Evolutionary conservation across 2,329 filamentous ascomycete genomes (phyloP), one percentile per base, ranked within the genome.

Genomic region (Penicillium sp.): DNA sequence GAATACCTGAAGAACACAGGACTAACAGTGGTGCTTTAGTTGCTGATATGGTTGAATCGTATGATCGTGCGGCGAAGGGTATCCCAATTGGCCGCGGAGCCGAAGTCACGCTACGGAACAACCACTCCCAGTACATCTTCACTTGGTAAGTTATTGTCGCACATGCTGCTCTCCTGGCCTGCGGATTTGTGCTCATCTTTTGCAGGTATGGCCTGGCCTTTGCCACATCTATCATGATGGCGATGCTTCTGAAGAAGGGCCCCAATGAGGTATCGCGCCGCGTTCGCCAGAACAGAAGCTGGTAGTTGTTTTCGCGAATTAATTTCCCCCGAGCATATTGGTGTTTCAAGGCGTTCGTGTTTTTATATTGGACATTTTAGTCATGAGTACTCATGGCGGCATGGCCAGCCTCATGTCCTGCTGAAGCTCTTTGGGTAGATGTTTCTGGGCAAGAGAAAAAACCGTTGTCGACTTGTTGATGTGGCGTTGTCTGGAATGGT

Each of bases 81-180:
- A 87, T 97, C 56, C 94, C 94, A 1, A 93, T 97, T 70, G 94
- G 92, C 13, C 84, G 93, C 69, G 79, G 91, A 6, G 84, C 94
- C 4, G 91, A 96, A 76, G 92, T 99, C 57, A 96, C 95, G 71
- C 79, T 99, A 69, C 85, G 91, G 72, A 99, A 99, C 72, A 97
- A 96, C 76, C 94, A 99, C 75, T 87, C 91, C 60, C 94, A 97
- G 80, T 99, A 99, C 75, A 99, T 99, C 64, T 94, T 97, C 74
- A 99, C 94, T 63, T 99, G 94, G 94, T 97, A 85, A 69, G 86
- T 76, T 31, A 36, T 10, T 2, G 18, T 47, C 32, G 43, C 11
- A n/a, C 24, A 16, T 2, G 14, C 24, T 14, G 14, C 9, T 13
- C 32, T 36, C 39, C 36, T 40, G 13, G 49, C 16, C 18, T 32